Percentiles rank a stretch among this genome's conserved stretches.
Evolutionary conservation across 2,329 filamentous ascomycete genomes (phyloP).

Genomic region (Pezicula radicicola): DNA sequence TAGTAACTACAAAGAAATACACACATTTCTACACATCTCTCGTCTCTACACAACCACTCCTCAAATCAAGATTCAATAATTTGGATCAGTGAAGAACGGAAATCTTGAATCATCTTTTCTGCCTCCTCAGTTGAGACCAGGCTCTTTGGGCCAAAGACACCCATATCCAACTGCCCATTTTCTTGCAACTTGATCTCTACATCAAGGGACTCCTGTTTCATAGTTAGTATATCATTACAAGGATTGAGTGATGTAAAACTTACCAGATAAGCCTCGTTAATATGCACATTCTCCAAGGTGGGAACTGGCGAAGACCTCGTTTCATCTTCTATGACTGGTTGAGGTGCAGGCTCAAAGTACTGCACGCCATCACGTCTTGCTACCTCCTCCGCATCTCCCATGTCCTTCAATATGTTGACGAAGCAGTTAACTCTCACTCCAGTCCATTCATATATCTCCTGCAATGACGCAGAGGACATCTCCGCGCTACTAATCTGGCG

Average conservation of each 20-base stretch:
- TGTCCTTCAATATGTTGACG: constrained; percentile 70
- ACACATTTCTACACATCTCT: too few relatives aligned
- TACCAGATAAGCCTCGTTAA: constrained; percentile 5
- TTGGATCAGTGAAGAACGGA: neutral
- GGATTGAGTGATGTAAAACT: neutral
- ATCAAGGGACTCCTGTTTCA: constrained; percentile 7
- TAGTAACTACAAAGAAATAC: too few relatives aligned
- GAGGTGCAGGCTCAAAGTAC: neutral
- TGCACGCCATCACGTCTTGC: neutral
- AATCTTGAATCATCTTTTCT: constrained; percentile 3
- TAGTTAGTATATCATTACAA: neutral
- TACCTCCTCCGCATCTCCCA: neutral
- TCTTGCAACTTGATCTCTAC: constrained; percentile 6
- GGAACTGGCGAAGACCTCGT: neutral
- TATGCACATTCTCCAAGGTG: neutral
- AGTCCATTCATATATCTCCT: constrained; percentile 74
- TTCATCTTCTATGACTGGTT: neutral
- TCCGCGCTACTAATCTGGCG: constrained; percentile 52
- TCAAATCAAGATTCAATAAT: neutral
- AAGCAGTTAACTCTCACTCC: constrained; percentile 67
- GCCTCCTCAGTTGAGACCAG: constrained; percentile 3
- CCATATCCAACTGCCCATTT: constrained; percentile 2
- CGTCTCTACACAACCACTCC: too few relatives aligned
- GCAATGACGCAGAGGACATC: constrained; percentile 59
- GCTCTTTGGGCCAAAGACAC: constrained; percentile 6